Conservation (phyloP, 345 rosid genomes). For the Dipteronia sinensis region DNA sequence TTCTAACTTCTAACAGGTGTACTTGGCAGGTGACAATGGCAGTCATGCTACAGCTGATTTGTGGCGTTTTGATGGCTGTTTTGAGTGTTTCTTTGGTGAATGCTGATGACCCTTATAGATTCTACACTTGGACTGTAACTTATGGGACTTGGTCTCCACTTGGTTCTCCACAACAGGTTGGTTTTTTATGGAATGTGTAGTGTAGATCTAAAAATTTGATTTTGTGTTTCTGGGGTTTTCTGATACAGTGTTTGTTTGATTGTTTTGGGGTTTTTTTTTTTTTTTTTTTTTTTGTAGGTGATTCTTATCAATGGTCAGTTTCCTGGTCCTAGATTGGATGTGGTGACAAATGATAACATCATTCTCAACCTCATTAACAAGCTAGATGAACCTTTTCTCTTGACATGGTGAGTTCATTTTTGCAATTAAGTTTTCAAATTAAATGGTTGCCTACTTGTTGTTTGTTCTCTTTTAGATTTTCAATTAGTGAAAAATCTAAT, state of each 20-base stretch:
- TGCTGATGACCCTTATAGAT: slow-evolving; percentile 83
- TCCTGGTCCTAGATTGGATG: slow-evolving; percentile 94
- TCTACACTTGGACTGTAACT: slow-evolving; percentile 86
- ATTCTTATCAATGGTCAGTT: slow-evolving; percentile 96
- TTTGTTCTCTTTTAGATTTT: background rate
- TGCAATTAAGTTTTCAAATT: no score
- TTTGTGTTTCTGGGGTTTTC: slow-evolving; percentile 12
- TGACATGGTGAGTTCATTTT: slow-evolving; percentile 63
- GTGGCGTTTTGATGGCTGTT: slow-evolving; percentile 51
- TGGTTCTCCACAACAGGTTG: slow-evolving; percentile 89
- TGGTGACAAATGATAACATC: slow-evolving; percentile 89
- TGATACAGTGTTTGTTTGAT: background rate
- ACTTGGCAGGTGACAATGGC: slow-evolving; percentile 29
- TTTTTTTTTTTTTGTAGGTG: slow-evolving; percentile 46
- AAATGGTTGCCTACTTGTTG: background rate
- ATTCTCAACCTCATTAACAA: slow-evolving; percentile 88
- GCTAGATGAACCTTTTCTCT: slow-evolving; percentile 91
- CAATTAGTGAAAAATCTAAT: background rate
- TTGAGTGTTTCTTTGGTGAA: slow-evolving; percentile 45
- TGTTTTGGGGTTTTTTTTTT: background rate
- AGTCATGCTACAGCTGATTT: slow-evolving; percentile 29
- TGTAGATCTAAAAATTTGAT: background rate
- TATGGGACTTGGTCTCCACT: slow-evolving; percentile 79
- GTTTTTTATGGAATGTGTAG: background rate
- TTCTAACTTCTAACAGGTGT: background rate